Conservation (phyloP, 2,329 filamentous ascomycete species). For the Penicillium sp. region DNA sequence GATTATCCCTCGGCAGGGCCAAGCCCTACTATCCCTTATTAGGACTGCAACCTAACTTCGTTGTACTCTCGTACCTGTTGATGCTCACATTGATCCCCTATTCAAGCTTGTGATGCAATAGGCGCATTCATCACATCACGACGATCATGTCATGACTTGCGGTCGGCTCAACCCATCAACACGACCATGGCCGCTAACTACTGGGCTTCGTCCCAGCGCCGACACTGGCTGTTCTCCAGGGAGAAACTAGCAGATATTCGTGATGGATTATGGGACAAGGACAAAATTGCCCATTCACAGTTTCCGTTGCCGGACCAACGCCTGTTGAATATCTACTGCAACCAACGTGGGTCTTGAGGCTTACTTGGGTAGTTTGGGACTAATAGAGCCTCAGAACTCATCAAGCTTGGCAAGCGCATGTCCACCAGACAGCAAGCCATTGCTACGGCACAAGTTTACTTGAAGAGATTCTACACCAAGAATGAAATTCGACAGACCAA, state of each 20-base stretch:
- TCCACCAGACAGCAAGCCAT: constrained; percentile 86
- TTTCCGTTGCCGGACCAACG: constrained; percentile 81
- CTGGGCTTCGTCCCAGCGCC: constrained; percentile 91
- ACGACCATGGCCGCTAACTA: constrained; percentile 84
- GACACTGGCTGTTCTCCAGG: constrained; percentile 87
- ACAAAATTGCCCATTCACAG: constrained; percentile 72
- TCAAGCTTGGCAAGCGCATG: constrained; percentile 80
- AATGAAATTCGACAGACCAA: constrained; percentile 92
- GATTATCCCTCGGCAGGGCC: constrained; percentile 28
- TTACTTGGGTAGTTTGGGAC: not conserved
- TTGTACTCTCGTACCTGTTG: not conserved
- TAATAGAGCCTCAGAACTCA: constrained; percentile 61
- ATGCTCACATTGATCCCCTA: not conserved
- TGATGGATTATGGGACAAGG: constrained; percentile 74
- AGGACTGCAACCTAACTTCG: constrained; percentile 14
- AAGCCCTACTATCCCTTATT: constrained; percentile 36
- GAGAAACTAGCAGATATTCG: constrained; percentile 76
- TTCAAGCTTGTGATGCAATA: not conserved
- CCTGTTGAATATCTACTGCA: constrained; percentile 87
- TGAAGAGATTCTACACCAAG: constrained; percentile 89
- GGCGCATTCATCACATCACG: not conserved
- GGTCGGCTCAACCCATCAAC: constrained; percentile 2
- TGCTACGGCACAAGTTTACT: constrained; percentile 90
- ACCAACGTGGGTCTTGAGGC: constrained; percentile 66
- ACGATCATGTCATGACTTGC: constrained; percentile 6